Conservation (phyloP, 768 basidiomycete genomes). For the Cantharellus cinnabarinus region DNA sequence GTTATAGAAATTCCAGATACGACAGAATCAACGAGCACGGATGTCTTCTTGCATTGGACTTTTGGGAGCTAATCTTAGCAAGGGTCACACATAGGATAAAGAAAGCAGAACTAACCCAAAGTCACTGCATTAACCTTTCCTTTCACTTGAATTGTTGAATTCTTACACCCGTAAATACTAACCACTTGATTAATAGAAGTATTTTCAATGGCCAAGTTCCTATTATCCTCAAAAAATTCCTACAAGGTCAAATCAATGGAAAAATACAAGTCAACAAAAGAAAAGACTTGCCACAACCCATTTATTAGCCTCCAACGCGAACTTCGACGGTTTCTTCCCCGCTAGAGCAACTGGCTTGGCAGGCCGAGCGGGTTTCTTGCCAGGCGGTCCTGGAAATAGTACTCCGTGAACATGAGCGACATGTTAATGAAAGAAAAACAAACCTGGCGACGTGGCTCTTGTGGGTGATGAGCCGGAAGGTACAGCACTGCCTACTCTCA, state of each 20-base stretch:
- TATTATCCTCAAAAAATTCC: slow-evolving; percentile 86
- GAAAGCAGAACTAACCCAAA: slow-evolving; percentile 34
- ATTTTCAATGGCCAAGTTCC: slow-evolving; percentile 47
- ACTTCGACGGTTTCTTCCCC: slow-evolving; percentile 83
- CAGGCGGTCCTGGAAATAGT: not conserved
- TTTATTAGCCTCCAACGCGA: slow-evolving; percentile 76
- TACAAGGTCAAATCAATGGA: slow-evolving; percentile 14
- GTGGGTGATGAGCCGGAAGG: slow-evolving; percentile 19
- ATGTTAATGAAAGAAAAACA: not conserved
- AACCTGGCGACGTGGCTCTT: not conserved
- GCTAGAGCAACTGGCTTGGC: slow-evolving; percentile 64
- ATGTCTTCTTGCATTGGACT: slow-evolving; percentile 82
- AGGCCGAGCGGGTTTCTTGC: slow-evolving; percentile 57
- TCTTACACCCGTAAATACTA: slow-evolving; percentile 82
- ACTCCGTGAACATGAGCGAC: not conserved
- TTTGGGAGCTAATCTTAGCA: not conserved
- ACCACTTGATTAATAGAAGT: slow-evolving; percentile 64
- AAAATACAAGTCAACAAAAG: slow-evolving; percentile 5
- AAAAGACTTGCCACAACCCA: slow-evolving; percentile 58
- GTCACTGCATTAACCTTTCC: slow-evolving; percentile 94
- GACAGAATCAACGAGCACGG: slow-evolving; percentile 75
- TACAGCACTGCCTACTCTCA: slow-evolving; percentile 37
- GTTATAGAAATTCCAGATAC: slow-evolving; percentile 84
- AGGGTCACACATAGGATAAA: not conserved
- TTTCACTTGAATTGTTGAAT: slow-evolving; percentile 57